Percentiles rank a stretch among this genome's conserved stretches.
phyloP scores from a whole-genome alignment of 139 green algal species.

The Auxenochlorella protothecoides region DNA sequence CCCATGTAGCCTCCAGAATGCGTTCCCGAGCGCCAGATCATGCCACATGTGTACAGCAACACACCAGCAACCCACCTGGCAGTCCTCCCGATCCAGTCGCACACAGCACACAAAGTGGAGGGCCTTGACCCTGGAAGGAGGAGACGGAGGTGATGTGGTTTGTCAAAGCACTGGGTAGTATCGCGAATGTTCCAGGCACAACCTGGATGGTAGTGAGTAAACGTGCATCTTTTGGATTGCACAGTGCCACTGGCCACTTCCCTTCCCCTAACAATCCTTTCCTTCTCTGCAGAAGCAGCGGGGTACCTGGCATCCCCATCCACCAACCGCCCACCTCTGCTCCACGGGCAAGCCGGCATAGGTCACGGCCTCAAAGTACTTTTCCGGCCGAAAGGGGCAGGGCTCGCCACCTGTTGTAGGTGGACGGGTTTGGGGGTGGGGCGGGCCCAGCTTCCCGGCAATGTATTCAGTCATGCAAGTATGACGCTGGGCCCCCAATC shows the following conservation, averaged over 20 bases:
- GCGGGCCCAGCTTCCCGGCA: too few species aligned
- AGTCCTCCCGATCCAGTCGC: slow-evolving; percentile 22
- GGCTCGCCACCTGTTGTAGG: slow-evolving; percentile 3
- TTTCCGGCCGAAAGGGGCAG: slow-evolving; percentile 32
- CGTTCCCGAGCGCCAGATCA: too few species aligned
- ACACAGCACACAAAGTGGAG: slow-evolving; percentile 28
- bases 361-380: slow-evolving; percentile 24
- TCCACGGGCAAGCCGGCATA: slow-evolving; percentile 7
- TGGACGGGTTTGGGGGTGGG: too few species aligned
- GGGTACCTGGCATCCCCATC: background rate
- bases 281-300: too few species aligned
- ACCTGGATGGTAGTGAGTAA: background rate
- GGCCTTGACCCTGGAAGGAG: slow-evolving; percentile 9
- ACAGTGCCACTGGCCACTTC: too few species aligned
- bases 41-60: too few species aligned
- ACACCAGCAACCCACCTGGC: slow-evolving; percentile 4
- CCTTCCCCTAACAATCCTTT: too few species aligned
- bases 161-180: background rate
- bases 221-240: too few species aligned
- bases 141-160: too few species aligned
- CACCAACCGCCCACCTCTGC: background rate
- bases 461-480: too few species aligned
- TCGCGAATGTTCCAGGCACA: background rate
- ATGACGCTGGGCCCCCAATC: too few species aligned
- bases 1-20: too few species aligned